These are phyloP conservation scores for Cercophora sp. DNA, from an alignment of 495 filamentous ascomycete genomes.

Conservation along the genomic window DNA sequence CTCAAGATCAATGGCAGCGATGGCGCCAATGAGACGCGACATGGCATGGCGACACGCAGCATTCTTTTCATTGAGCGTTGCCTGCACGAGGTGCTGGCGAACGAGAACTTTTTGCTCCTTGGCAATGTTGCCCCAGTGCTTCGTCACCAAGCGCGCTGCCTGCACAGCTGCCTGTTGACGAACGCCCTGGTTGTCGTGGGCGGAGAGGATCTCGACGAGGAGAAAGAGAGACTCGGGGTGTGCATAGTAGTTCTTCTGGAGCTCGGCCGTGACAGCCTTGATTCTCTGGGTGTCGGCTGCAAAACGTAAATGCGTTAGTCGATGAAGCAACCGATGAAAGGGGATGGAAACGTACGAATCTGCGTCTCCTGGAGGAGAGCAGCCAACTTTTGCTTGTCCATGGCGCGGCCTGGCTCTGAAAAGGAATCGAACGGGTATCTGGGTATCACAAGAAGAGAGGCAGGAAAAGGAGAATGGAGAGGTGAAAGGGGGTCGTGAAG, in stretches of 20 bases:
- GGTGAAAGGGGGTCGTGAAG: too few relatives aligned
- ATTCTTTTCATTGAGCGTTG: conserved; percentile 71
- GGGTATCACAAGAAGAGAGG: conserved; percentile 28
- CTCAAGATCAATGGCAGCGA: conserved; percentile 81
- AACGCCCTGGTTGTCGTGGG: conserved; percentile 64
- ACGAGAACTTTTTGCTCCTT: conserved; percentile 64
- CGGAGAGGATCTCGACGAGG: conserved; percentile 79
- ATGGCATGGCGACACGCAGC: conserved; percentile 76
- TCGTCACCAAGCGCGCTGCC: conserved; percentile 71
- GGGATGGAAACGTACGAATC: conserved; percentile 55
- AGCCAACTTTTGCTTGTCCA: conserved; percentile 72
- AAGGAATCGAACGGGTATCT: conserved; percentile 10
- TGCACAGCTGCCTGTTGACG: conserved; percentile 90
- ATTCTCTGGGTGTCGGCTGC: conserved; percentile 74
- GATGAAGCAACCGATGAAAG: conserved; percentile 18
- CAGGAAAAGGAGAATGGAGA: conserved; percentile 8
- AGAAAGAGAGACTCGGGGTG: conserved; percentile 76
- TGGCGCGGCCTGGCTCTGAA: conserved; percentile 25
- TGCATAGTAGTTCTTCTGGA: conserved; percentile 88
- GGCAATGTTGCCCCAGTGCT: conserved; percentile 74
- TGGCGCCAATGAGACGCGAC: conserved; percentile 79
- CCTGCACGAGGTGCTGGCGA: conserved; percentile 74
- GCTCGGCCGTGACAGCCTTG: conserved; percentile 81
- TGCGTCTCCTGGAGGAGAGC: conserved; percentile 72
- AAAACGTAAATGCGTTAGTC: conserved; percentile 30